Evolutionary conservation across 495 filamentous ascomycete genomes (phyloP), one percentile per base, ranked within the genome.

Genomic region (Lepidopterella palustris): DNA sequence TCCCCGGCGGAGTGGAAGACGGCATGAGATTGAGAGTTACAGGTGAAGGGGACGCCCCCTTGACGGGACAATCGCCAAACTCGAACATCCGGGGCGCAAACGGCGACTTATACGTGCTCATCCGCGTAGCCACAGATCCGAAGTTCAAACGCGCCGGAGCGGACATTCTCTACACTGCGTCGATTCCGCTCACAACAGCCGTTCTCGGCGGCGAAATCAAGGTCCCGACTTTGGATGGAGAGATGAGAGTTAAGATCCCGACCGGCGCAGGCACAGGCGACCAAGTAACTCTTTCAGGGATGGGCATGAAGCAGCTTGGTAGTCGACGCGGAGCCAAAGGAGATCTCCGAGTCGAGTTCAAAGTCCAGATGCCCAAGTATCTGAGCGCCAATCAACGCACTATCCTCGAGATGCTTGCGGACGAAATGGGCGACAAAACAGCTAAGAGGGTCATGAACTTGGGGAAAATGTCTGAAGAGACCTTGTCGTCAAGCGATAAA

Each of bases 201-300:
- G 73, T 96, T 10, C 80, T 98, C 0, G 93, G 93, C 57, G 93
- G 93, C 59, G 90, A 95, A 67, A 86, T 95, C 61, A 85, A 76
- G 29, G 80, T 98, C 31, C 95, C 95, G 23, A 97, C 93, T 1
- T 79, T 98, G 26, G 90, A 96, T 58, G 88, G 87, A 24, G 84
- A 95, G 48, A 90, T 93, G 53, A 91, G 87, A 71, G 80, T 97
- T 42, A 89, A 88, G 70, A 87, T 98, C 15, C 82, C 83, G 26
- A 91, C 90, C 0, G 95, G 93, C 47, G 97, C 93, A 11, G 90
- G 83, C 60, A 96, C 93, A 1, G 93, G 93, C 48, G 93, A 98
- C 65, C 88, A 84, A 68, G 84, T 96, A 65, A 92, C 89, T 0
- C 76, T 97, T 29, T 72, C 82, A 1, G 91, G 92, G 11, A 89